A percentile compares a stretch with the other conserved stretches of the same genome.
Evolutionary conservation across 2,329 filamentous ascomycete species (phyloP).

Genomic region (Tolypocladium inflatum): DNA sequence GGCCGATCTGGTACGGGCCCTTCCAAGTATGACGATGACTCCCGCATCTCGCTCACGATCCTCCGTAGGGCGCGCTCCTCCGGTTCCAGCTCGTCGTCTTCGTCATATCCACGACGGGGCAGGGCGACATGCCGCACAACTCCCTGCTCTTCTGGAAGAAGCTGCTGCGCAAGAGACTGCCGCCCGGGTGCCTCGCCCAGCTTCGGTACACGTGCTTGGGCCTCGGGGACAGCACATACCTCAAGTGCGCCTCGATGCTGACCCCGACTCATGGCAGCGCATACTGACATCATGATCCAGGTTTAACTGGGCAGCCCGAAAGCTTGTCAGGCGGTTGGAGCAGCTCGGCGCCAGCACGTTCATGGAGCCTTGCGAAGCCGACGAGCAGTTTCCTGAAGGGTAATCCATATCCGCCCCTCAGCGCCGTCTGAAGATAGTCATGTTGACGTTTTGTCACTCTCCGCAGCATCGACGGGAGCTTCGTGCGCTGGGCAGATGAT

Average conservation of each 20-base stretch:
- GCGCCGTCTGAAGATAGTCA: too few relatives aligned
- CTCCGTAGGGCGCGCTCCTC: constrained; percentile 37
- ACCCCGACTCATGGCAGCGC: background rate
- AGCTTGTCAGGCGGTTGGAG: constrained; percentile 72
- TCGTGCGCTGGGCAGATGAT: constrained; percentile 65
- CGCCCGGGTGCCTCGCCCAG: constrained; percentile 55
- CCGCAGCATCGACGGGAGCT: constrained; percentile 67
- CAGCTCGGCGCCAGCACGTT: constrained; percentile 76
- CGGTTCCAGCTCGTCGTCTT: constrained; percentile 59
- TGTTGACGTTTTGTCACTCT: background rate
- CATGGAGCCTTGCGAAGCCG: constrained; percentile 73
- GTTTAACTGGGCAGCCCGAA: constrained; percentile 88
- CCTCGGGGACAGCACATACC: constrained; percentile 88
- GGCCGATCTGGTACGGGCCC: constrained; percentile 57
- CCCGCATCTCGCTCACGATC: background rate
- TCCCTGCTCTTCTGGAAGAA: constrained; percentile 75
- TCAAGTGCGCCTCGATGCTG: constrained; percentile 51
- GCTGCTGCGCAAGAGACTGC: constrained; percentile 69
- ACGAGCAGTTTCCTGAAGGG: constrained; percentile 91
- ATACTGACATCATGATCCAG: constrained; percentile 29
- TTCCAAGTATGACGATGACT: background rate
- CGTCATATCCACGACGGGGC: constrained; percentile 83
- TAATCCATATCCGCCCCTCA: constrained; percentile 30
- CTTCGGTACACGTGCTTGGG: constrained; percentile 80
- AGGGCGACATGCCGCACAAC: constrained; percentile 87